A percentile compares a stretch with the other conserved stretches of the same genome.
These are phyloP conservation scores for Starmerella davenportii DNA, from an alignment of 805 yeast species.

Conservation along the genomic window DNA sequence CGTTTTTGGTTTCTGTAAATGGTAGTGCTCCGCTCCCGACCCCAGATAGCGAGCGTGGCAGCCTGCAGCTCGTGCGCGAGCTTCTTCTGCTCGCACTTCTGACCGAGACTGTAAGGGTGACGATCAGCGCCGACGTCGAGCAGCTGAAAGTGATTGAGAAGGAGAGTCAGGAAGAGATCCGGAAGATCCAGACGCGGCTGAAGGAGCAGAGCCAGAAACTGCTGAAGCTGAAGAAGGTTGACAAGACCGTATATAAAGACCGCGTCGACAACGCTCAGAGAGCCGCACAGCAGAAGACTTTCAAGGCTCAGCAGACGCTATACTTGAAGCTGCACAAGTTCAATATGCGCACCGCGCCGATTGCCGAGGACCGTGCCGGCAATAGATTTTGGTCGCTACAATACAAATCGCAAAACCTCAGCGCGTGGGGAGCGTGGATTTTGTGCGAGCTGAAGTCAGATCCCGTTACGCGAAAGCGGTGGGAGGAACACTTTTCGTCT, in stretches of 20 bases:
- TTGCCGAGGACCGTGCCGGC: slow-evolving; percentile 22
- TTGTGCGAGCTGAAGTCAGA: slow-evolving; percentile 16
- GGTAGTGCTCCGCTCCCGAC: background rate
- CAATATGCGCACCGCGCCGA: slow-evolving; percentile 21
- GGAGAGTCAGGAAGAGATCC: slow-evolving; percentile 18
- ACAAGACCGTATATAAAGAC: slow-evolving; percentile 17
- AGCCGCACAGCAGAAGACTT: slow-evolving; percentile 16
- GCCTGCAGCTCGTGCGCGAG: slow-evolving; percentile 18
- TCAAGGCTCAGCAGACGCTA: slow-evolving; percentile 18
- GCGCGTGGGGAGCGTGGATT: slow-evolving; percentile 24
- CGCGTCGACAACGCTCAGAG: slow-evolving; percentile 18
- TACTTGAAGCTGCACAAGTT: slow-evolving; percentile 19
- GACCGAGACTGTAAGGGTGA: slow-evolving; percentile 23
- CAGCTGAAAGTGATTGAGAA: slow-evolving; percentile 16
- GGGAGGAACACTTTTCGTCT: slow-evolving; percentile 7
- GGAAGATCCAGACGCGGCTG: slow-evolving; percentile 15
- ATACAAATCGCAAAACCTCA: slow-evolving; percentile 18
- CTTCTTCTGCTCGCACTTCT: slow-evolving; percentile 19
- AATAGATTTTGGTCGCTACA: slow-evolving; percentile 25
- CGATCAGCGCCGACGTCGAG: slow-evolving; percentile 21
- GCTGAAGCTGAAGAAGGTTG: slow-evolving; percentile 14
- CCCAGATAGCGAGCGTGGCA: background rate
- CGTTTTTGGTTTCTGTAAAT: background rate
- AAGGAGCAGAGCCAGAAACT: slow-evolving; percentile 16
- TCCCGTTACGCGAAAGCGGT: slow-evolving; percentile 7